phyloP scores from a whole-genome alignment of 2,329 filamentous ascomycete genomes.

The Annulohypoxylon truncatum region DNA sequence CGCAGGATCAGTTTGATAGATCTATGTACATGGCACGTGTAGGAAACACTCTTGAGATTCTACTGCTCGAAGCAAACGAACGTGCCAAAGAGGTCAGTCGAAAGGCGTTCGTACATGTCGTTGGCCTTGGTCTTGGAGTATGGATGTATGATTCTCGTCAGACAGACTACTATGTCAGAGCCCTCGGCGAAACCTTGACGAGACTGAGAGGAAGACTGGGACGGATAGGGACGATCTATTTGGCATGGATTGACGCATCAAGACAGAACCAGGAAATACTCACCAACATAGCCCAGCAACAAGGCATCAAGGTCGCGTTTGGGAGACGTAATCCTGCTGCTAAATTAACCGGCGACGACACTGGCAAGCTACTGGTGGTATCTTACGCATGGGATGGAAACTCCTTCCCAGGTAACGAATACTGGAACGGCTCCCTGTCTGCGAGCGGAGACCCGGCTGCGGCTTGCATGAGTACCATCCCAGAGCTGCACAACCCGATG shows the following conservation, averaged over 20 bases:
- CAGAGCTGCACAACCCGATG: conserved; percentile 50
- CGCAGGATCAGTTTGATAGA: conserved; percentile 36
- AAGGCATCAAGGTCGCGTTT: conserved; percentile 41
- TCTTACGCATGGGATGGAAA: conserved; percentile 52
- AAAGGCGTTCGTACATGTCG: conserved; percentile 49
- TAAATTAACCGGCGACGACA: conserved; percentile 34
- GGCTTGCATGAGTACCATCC: conserved; percentile 51
- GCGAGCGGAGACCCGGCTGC: conserved; percentile 50
- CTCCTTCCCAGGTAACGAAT: conserved; percentile 51
- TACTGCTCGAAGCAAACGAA: conserved; percentile 48
- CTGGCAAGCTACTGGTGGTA: conserved; percentile 46
- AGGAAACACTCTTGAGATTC: conserved; percentile 42
- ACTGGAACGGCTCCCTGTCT: conserved; percentile 42
- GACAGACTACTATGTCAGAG: conserved; percentile 37
- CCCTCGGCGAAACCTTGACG: conserved; percentile 37
- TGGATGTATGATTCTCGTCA: conserved; percentile 39
- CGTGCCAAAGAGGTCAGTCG: conserved; percentile 38
- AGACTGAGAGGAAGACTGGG: conserved; percentile 21
- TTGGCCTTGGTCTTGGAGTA: conserved; percentile 50
- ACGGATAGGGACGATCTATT: conserved; percentile 45
- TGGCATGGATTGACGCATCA: conserved; percentile 39
- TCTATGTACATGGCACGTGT: conserved; percentile 47
- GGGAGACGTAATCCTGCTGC: conserved; percentile 44
- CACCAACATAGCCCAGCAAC: background rate
- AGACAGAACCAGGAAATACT: background rate